These are phyloP conservation scores for Spinacia oleracea DNA, from an alignment of 179 eudicot species.

Conservation along the genomic window DNA sequence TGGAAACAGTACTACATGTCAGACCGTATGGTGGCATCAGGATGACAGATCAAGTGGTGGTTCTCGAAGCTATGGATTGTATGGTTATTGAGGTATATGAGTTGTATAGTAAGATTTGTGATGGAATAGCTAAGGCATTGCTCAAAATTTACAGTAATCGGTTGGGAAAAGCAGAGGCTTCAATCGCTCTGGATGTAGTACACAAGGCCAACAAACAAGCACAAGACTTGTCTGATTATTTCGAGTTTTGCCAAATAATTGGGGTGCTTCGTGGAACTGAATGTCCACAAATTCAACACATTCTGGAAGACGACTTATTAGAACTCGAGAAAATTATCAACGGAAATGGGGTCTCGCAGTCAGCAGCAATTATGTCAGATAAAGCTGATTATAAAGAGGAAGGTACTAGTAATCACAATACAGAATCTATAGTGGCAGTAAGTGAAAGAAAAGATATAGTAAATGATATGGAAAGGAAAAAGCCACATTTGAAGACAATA, in stretches of 20 bases:
- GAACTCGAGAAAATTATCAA: conserved; percentile 53
- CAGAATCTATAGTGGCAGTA: neutral
- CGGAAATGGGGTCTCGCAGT: conserved; percentile 16
- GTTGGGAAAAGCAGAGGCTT: conserved; percentile 42
- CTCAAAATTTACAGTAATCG: conserved; percentile 33
- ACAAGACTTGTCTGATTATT: conserved; percentile 47
- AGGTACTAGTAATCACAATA: neutral
- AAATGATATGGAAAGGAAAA: conserved; percentile 4
- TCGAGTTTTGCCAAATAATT: conserved; percentile 49
- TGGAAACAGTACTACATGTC: conserved; percentile 57
- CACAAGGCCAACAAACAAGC: conserved; percentile 60
- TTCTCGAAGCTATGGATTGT: conserved; percentile 78
- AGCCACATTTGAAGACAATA: conserved; percentile 37
- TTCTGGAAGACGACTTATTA: conserved; percentile 54
- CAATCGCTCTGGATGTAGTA: conserved; percentile 46
- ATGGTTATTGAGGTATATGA: conserved; percentile 64
- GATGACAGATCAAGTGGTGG: conserved; percentile 20
- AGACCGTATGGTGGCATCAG: conserved; percentile 37
- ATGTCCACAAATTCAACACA: conserved; percentile 43
- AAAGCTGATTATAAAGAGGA: conserved; percentile 14
- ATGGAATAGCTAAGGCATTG: conserved; percentile 54
- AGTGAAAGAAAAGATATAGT: neutral
- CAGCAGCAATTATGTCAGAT: conserved; percentile 8
- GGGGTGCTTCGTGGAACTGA: conserved; percentile 50
- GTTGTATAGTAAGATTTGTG: conserved; percentile 61